Conservation (phyloP, 768 basidiomycete genomes). For the Tylopilus subfusipes region DNA sequence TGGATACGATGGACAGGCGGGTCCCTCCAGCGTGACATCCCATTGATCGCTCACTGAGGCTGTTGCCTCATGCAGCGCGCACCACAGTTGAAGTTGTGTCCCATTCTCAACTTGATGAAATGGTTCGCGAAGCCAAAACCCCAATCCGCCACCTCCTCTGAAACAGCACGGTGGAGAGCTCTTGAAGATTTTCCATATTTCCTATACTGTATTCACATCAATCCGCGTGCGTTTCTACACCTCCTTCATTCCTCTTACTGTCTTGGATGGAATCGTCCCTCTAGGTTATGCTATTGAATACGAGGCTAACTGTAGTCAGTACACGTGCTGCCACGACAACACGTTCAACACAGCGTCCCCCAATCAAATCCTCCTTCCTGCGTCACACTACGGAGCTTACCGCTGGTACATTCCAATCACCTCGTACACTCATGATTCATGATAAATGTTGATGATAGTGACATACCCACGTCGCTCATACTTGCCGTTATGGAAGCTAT, state of each 20-base stretch:
- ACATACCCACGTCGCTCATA: slow-evolving; percentile 56
- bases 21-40: background rate
- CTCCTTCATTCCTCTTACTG: too few relatives aligned
- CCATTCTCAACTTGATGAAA: slow-evolving; percentile 41
- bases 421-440: background rate
- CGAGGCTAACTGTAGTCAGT: slow-evolving; percentile 65
- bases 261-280: too few relatives aligned
- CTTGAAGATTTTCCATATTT: slow-evolving; percentile 47
- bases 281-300: slow-evolving; percentile 64
- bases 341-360: slow-evolving; percentile 46
- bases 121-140: slow-evolving; percentile 55
- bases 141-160: slow-evolving; percentile 38
- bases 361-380: slow-evolving; percentile 46
- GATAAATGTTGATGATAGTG: slow-evolving; percentile 34
- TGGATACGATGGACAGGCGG: slow-evolving; percentile 49
- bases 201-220: slow-evolving; percentile 49
- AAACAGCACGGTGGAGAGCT: slow-evolving; percentile 42
- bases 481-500: slow-evolving; percentile 61
- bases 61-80: slow-evolving; percentile 21
- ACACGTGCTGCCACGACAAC: slow-evolving; percentile 59
- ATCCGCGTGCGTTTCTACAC: slow-evolving; percentile 39
- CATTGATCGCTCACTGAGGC: background rate
- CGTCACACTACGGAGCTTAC: slow-evolving; percentile 58
- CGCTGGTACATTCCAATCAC: slow-evolving; percentile 1
- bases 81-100: slow-evolving; percentile 34